phyloP scores from a whole-genome alignment of 768 basidiomycete genomes.

The Dacryopinax primogenitus region DNA sequence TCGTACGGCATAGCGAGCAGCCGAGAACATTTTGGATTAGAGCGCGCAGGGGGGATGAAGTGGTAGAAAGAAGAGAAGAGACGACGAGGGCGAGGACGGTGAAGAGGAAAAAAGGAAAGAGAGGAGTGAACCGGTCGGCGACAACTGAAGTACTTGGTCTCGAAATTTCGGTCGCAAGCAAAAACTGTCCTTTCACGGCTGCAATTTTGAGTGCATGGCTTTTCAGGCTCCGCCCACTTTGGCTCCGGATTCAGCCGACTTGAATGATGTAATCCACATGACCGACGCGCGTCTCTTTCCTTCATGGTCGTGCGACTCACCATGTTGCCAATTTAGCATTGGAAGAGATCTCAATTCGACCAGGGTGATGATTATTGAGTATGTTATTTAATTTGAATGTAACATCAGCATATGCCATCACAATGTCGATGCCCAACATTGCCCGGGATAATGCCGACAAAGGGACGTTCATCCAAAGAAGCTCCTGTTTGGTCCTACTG shows the following conservation, averaged over 20 bases:
- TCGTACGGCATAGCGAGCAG: constrained; percentile 18
- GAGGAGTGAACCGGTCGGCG: neutral
- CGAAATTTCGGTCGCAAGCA: constrained; percentile 8
- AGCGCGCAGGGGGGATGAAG: constrained; percentile 7
- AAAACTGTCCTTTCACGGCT: constrained; percentile 5
- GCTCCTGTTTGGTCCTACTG: too few species aligned
- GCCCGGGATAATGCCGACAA: too few species aligned
- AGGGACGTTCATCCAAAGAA: too few species aligned
- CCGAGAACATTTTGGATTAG: constrained; percentile 20
- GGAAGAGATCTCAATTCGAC: neutral
- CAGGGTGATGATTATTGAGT: too few species aligned
- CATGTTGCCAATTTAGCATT: neutral
- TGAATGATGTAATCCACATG: neutral
- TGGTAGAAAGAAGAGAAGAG: constrained; percentile 11
- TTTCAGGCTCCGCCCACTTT: constrained; percentile 3
- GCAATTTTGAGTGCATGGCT: neutral
- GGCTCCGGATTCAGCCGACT: neutral
- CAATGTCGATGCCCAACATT: too few species aligned
- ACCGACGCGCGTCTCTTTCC: constrained; percentile 5
- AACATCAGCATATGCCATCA: too few species aligned
- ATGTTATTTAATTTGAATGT: too few species aligned
- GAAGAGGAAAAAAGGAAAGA: neutral
- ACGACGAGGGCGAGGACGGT: neutral
- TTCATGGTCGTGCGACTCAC: neutral
- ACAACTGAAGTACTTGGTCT: neutral